Conservation (phyloP, 2,329 filamentous ascomycete genomes). For the Neoscytalidium dimidiatum region DNA sequence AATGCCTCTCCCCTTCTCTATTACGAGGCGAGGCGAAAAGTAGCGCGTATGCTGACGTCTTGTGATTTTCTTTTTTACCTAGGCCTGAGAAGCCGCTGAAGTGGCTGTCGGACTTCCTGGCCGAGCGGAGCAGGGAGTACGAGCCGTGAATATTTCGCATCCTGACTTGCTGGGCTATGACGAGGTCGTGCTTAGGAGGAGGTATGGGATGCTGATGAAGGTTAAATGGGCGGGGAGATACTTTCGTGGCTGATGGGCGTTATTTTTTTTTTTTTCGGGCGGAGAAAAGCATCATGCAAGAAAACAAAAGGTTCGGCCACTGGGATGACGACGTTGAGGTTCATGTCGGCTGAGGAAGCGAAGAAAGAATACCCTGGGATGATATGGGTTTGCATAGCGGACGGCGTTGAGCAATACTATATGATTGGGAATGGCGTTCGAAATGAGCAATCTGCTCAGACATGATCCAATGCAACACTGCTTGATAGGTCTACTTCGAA, state of each 20-base stretch:
- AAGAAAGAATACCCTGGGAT: conserved; percentile 8
- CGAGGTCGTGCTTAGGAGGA: background rate
- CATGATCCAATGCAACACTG: no score
- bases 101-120: conserved; percentile 51
- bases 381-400: conserved; percentile 19
- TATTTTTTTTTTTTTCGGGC: no score
- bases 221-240: background rate
- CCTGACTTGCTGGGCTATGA: no score
- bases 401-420: conserved; percentile 19
- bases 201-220: no score
- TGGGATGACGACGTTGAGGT: background rate
- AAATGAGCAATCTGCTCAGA: background rate
- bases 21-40: background rate
- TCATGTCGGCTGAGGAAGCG: background rate
- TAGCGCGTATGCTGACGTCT: background rate
- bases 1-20: no score
- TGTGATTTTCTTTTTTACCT: background rate
- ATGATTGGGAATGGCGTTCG: background rate
- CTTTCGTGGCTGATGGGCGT: background rate
- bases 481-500: no score
- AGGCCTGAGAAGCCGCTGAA: conserved; percentile 53
- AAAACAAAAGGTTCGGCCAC: no score
- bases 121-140: conserved; percentile 49
- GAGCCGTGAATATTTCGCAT: no score
- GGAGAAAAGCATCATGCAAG: background rate